These are phyloP conservation scores for Podospora bellae-mahoneyi DNA, from an alignment of 495 filamentous ascomycete species.

Conservation along the genomic window DNA sequence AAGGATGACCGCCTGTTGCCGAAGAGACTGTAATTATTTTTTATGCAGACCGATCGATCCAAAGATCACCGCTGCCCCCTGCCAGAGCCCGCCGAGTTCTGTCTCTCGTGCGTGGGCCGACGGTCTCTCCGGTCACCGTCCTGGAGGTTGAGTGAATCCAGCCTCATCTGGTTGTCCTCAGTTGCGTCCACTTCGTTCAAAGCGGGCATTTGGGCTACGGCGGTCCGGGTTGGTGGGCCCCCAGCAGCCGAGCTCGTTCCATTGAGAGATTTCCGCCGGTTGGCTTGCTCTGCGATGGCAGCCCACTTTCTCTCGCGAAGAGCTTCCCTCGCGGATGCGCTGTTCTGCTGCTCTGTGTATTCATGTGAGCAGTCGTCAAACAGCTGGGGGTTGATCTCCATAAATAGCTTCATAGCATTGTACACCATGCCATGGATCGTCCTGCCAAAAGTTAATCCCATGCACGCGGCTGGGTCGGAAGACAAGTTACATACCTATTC, in stretches of 20 bases:
- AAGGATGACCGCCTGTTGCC: neutral
- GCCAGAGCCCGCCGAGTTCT: slow-evolving; percentile 49
- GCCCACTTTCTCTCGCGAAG: slow-evolving; percentile 83
- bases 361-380: slow-evolving; percentile 98
- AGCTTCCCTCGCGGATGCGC: slow-evolving; percentile 71
- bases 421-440: slow-evolving; percentile 99
- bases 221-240: slow-evolving; percentile 18
- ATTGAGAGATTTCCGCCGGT: slow-evolving; percentile 47
- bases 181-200: slow-evolving; percentile 70
- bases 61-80: slow-evolving; percentile 45
- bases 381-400: slow-evolving; percentile 98
- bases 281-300: slow-evolving; percentile 73
- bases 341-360: slow-evolving; percentile 95
- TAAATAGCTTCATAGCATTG: slow-evolving; percentile 99
- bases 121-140: slow-evolving; percentile 54
- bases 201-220: slow-evolving; percentile 35
- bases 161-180: slow-evolving; percentile 76
- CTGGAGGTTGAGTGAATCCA: slow-evolving; percentile 80
- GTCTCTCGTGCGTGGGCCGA: slow-evolving; percentile 48
- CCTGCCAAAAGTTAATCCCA: slow-evolving; percentile 43
- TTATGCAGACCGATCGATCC: neutral
- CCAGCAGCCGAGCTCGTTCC: slow-evolving; percentile 22
- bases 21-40: neutral
- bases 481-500: slow-evolving; percentile 69
- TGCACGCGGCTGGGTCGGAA: neutral